A percentile compares a stretch with the other conserved stretches of the same genome.
phyloP scores from a whole-genome alignment of 331 rosid genomes.

The Quercus lobata region DNA sequence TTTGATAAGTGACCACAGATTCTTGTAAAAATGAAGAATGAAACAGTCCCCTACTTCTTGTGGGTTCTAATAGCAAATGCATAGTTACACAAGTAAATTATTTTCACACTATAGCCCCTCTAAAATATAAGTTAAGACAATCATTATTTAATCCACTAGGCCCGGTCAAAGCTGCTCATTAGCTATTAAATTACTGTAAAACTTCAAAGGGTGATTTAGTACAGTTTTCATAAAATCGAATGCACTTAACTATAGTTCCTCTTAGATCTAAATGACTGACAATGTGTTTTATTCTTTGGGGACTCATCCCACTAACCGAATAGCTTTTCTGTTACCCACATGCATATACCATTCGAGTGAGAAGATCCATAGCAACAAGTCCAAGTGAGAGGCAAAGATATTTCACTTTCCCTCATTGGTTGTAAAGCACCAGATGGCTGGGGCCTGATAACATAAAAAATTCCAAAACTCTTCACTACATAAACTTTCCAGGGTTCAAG shows the following conservation, averaged over 20 bases:
- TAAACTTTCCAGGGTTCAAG: neutral
- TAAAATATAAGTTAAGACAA: neutral
- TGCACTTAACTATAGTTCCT: neutral
- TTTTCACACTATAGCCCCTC: neutral
- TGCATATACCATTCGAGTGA: neutral
- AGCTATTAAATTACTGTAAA: too few species aligned
- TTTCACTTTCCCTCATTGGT: neutral
- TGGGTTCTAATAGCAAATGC: neutral
- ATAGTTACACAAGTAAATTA: neutral
- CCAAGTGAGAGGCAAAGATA: neutral
- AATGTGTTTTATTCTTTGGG: neutral
- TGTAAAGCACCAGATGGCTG: neutral
- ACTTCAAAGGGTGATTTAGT: neutral
- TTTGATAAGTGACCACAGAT: neutral
- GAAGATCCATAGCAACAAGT: neutral
- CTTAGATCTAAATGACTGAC: neutral
- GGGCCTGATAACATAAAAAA: neutral
- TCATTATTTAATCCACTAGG: neutral
- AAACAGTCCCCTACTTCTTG: neutral
- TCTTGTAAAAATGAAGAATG: neutral
- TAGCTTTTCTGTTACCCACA: neutral
- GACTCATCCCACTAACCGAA: neutral
- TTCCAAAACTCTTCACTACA: neutral
- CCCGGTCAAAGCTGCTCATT: neutral
- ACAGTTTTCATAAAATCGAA: neutral